Evolutionary conservation across 116 monocot genomes (phyloP), one percentile per base, ranked within the genome.

Genomic region (Cymodocea nodosa): DNA sequence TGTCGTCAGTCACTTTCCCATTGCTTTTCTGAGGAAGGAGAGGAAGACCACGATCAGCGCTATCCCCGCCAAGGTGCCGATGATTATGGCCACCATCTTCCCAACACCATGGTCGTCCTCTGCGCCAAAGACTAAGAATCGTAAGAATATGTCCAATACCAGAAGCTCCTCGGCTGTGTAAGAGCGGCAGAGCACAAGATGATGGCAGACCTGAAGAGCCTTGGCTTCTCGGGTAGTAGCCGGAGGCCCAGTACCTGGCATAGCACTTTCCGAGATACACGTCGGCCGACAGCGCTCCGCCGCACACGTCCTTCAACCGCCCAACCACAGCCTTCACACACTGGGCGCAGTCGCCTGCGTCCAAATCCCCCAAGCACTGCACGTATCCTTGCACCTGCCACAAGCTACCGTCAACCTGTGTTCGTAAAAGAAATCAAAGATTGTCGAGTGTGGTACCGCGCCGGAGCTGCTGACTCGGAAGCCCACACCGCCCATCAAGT

Each of bases 201-300:
- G 52, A 15, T 9, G 36, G 12, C n/a, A 11, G 16, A 59, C 57
- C 23, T 50, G 20, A 36, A 68, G 70, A 71, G 8, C 67, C 30
- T 14, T 68, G 14, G 6, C 44, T 6, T 44, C 30, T 72, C 36
- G 84, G 77, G 66, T 89, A 89, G 59, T 84, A 80, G n/a, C 86
- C 93, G 36, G 86, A 76, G 2, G 84, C 89, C 93, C 93, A 93
- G 60, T 89, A 93, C 40, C 84, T 74, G 2, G 89, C 86, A 57
- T 84, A 93, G 49, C 93, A 93, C 81, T 93, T 70, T 7, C 77
- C 70, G 62, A 93, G 67, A 68, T 78, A 93, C 48, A 93, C 78
- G 44, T 89, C 84, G 1, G 79, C 77, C 1, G 84, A 85, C 60
- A 83, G 30, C 2, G 89, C 83, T 2, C 81, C 63, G 5, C 86